Base-by-base conservation (phyloP, 805 yeast species). In the Scheffersomyces coipomensis region DNA sequence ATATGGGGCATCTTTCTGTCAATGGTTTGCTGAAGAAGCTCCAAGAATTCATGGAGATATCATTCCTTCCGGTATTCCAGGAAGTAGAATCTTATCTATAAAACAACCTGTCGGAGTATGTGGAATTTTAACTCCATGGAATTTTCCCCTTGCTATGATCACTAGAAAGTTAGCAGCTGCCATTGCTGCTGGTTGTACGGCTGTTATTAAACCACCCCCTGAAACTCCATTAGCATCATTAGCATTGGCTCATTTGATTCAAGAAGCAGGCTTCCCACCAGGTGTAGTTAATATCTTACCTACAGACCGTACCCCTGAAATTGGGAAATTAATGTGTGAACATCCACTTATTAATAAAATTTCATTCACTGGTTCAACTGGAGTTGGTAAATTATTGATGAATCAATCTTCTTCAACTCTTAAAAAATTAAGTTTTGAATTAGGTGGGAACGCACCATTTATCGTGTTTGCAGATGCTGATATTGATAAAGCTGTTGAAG, bases 1-100 rank as follows among this genome's bases (percentile, higher is more conserved):
- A 35, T 80, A 81, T 49, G 82, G 85, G 8, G 83, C 88, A 1
- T 76, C 86, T 5, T 89, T 85, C 61, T 85, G 87, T 58, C 89
- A 88, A 55, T 90, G 97, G 97, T 90, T 81, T 56, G 73, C 95
- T 23, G 93, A 85, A 58, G 86, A 81, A 49, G 91, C 91, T 6
- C 85, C 88, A 29, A 73, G 88, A 49, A 60, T 76, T 19, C 66
- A 78, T 38, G 93, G 91, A n/a, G 83, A 81, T 46, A 64, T 73
- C 13, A 78, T 85, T 39, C 74, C 76, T n/a, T 76, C 88, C 2
- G 66, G 75, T 37, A 67, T 64, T 43, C 57, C 75, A 1, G 48
- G 64, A 19, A 69, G 64, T 51, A 70, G 82, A 43, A 79, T 85
- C 43, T 49, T 81, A 39, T 69, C 88, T 4, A 48, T 79, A 43